These are phyloP conservation scores for Naumovozyma baii DNA, from an alignment of 805 yeast genomes.

Conservation along the genomic window DNA sequence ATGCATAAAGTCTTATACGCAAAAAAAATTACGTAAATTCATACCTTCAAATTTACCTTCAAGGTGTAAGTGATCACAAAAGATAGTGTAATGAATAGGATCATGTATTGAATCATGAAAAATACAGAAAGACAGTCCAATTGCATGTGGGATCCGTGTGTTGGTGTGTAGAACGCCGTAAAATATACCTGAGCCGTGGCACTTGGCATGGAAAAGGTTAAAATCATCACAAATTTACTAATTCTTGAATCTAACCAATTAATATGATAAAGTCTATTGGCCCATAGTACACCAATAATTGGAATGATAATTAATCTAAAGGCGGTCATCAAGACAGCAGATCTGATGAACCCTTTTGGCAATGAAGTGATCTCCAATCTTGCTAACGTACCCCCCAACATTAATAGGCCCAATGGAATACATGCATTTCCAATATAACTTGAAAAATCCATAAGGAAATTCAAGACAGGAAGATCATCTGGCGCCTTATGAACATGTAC, in stretches of 20 bases:
- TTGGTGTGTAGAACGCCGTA: slow-evolving; percentile 80
- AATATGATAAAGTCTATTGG: slow-evolving; percentile 47
- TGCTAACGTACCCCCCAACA: slow-evolving; percentile 84
- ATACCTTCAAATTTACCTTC: slow-evolving; percentile 24
- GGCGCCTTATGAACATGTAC: slow-evolving; percentile 65
- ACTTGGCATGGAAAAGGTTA: slow-evolving; percentile 73
- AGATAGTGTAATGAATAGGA: slow-evolving; percentile 59
- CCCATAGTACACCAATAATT: slow-evolving; percentile 62
- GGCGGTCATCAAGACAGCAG: slow-evolving; percentile 47
- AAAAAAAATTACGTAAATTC: too few species aligned
- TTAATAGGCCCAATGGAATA: slow-evolving; percentile 75
- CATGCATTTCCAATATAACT: slow-evolving; percentile 76
- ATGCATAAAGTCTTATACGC: too few species aligned
- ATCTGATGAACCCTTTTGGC: slow-evolving; percentile 53
- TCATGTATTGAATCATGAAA: slow-evolving; percentile 55
- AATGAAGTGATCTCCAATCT: slow-evolving; percentile 50
- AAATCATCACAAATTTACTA: slow-evolving; percentile 60
- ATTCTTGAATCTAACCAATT: slow-evolving; percentile 56
- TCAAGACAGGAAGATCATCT: slow-evolving; percentile 72
- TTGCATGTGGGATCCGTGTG: slow-evolving; percentile 42
- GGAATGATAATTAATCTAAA: slow-evolving; percentile 64
- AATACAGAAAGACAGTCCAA: slow-evolving; percentile 73
- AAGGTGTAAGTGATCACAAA: slow-evolving; percentile 53
- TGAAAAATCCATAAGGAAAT: slow-evolving; percentile 74
- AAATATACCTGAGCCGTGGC: slow-evolving; percentile 83